Evolutionary conservation across 192 early-diverging fungal species (phyloP).

Genomic region (Phlyctochytrium bullatum): DNA sequence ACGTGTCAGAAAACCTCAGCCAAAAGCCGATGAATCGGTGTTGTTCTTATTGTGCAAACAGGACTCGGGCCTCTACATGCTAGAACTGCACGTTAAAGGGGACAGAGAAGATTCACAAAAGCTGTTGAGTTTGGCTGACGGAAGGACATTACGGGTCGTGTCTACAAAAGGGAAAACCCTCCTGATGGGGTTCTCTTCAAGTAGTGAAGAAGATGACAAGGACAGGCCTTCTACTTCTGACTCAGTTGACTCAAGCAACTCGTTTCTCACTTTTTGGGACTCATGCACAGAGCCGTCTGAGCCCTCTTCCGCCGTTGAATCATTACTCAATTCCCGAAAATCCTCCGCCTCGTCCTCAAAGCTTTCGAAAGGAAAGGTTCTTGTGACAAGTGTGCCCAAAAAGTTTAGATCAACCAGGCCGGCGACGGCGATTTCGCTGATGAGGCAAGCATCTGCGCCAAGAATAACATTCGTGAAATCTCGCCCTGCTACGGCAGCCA

Average conservation of each 20-base stretch:
- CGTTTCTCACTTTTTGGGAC: slow-evolving; percentile 26
- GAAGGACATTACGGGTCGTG: slow-evolving; percentile 19
- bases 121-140: slow-evolving; percentile 24
- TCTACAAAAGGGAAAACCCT: slow-evolving; percentile 6
- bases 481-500: slow-evolving; percentile 45
- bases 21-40: slow-evolving; percentile 44
- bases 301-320: slow-evolving; percentile 16
- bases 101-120: not conserved
- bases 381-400: not conserved
- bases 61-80: slow-evolving; percentile 54
- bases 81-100: slow-evolving; percentile 51
- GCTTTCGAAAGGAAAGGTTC: slow-evolving; percentile 18
- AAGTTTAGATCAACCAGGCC: slow-evolving; percentile 44
- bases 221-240: slow-evolving; percentile 20
- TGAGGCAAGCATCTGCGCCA: slow-evolving; percentile 43
- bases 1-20: slow-evolving; percentile 29
- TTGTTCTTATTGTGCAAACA: slow-evolving; percentile 56
- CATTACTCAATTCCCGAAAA: not conserved
- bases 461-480: slow-evolving; percentile 42
- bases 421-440: slow-evolving; percentile 57
- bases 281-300: not conserved
- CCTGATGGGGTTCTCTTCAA: not conserved
- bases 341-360: slow-evolving; percentile 17
- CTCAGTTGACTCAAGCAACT: slow-evolving; percentile 23
- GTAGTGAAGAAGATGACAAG: not conserved